Evolutionary conservation across 2,329 filamentous ascomycete genomes (phyloP).

Genomic region (Ascomycota sp.): DNA sequence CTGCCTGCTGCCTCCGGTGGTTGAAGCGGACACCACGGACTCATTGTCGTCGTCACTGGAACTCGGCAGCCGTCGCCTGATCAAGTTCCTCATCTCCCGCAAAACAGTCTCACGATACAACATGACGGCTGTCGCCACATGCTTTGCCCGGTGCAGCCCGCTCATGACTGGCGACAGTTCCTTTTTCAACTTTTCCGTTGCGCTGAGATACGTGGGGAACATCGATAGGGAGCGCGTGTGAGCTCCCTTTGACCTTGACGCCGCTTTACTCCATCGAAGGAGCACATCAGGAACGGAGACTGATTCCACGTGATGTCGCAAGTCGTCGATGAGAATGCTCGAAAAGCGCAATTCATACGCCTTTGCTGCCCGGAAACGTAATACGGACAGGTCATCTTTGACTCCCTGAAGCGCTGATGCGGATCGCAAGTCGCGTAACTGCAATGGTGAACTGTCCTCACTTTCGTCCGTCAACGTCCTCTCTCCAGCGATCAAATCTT

Average conservation of each 20-base stretch:
- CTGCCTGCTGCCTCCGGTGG: conserved; percentile 42
- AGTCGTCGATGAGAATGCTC: conserved; percentile 52
- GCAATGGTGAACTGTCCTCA: conserved; percentile 9
- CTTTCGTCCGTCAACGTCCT: conserved; percentile 14
- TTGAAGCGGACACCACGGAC: conserved; percentile 70
- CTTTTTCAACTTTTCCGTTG: conserved; percentile 45
- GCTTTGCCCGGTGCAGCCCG: conserved; percentile 60
- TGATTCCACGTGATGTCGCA: conserved; percentile 56
- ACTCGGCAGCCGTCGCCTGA: conserved; percentile 67
- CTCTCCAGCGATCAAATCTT: conserved; percentile 59
- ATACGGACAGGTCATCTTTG: conserved; percentile 48
- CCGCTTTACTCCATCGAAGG: conserved; percentile 62
- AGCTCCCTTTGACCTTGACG: conserved; percentile 45
- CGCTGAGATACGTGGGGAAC: conserved; percentile 58
- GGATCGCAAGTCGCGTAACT: conserved; percentile 46
- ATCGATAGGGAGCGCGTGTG: conserved; percentile 43
- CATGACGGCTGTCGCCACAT: conserved; percentile 60
- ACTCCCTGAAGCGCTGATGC: conserved; percentile 64
- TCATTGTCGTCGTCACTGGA: conserved; percentile 86
- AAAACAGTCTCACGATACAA: conserved; percentile 66
- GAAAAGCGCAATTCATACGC: conserved; percentile 68
- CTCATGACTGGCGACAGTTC: conserved; percentile 48
- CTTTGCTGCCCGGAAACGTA: conserved; percentile 65
- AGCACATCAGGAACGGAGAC: conserved; percentile 54
- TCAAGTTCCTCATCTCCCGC: conserved; percentile 66